Percentiles rank a stretch among this genome's conserved stretches.
These are phyloP conservation scores for Fomitiporia mediterranea DNA, from an alignment of 1,284 basidiomycete species.

Conservation along the genomic window DNA sequence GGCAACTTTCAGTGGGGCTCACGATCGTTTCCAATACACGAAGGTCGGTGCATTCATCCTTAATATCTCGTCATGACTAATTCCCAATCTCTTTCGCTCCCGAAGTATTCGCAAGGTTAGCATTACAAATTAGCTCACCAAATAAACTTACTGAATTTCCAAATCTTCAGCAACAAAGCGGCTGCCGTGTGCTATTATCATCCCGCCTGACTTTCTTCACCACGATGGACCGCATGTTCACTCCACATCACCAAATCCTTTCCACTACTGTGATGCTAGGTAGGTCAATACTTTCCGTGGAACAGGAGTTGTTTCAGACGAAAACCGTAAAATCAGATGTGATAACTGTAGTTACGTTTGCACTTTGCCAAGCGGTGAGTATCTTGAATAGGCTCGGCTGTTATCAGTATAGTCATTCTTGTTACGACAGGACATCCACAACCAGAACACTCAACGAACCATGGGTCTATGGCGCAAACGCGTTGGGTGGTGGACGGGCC, in stretches of 20 bases:
- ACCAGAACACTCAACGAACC: conserved; percentile 55
- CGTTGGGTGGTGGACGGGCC: conserved; percentile 52
- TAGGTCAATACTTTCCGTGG: too few species aligned
- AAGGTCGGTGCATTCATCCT: conserved; percentile 32
- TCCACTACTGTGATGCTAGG: conserved; percentile 49
- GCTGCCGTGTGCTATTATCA: conserved; percentile 42
- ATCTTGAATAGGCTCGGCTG: neutral
- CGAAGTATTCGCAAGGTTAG: conserved; percentile 28
- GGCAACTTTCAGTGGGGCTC: conserved; percentile 46
- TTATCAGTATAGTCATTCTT: neutral
- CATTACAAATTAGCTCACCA: too few species aligned
- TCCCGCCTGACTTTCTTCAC: conserved; percentile 37
- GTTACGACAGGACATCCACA: conserved; percentile 48
- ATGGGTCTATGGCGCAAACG: conserved; percentile 58
- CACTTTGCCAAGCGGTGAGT: conserved; percentile 48
- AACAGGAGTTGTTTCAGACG: too few species aligned
- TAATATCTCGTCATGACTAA: neutral
- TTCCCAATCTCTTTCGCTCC: neutral
- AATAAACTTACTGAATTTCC: too few species aligned
- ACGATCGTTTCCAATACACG: conserved; percentile 46
- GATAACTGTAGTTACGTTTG: conserved; percentile 55
- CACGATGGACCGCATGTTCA: conserved; percentile 50
- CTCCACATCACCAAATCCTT: conserved; percentile 35
- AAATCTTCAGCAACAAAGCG: conserved; percentile 37
- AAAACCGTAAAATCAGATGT: too few species aligned